Evolutionary conservation across 768 basidiomycete species (phyloP).

Genomic region (Tylopilus balloui): DNA sequence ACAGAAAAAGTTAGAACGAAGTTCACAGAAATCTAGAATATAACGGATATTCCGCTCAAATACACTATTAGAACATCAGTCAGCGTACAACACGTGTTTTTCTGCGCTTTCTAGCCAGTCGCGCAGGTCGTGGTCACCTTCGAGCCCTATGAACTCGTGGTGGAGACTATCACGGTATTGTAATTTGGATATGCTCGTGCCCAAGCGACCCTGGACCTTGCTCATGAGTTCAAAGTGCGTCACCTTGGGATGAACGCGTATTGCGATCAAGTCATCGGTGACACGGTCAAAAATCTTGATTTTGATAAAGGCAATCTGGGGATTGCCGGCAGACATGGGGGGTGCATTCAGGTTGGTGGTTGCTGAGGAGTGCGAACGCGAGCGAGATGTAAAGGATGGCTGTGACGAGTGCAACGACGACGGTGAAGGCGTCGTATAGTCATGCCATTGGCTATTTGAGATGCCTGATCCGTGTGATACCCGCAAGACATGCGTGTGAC

Average conservation of each 20-base stretch:
- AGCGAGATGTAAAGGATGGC: conserved; percentile 48
- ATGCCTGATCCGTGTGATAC: conserved; percentile 29
- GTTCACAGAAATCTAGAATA: conserved; percentile 28
- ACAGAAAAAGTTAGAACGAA: conserved; percentile 17
- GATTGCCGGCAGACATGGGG: conserved; percentile 71
- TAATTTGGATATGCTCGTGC: conserved; percentile 63
- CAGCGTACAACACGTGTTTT: conserved; percentile 80
- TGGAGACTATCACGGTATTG: conserved; percentile 72
- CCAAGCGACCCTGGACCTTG: conserved; percentile 86
- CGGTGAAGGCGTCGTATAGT: conserved; percentile 37
- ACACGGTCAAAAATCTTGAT: conserved; percentile 96
- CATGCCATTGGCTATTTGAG: conserved; percentile 28
- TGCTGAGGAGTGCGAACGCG: conserved; percentile 56
- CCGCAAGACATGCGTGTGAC: conserved; percentile 18
- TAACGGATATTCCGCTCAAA: conserved; percentile 16
- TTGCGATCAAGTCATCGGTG: conserved; percentile 94
- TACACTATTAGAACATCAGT: conserved; percentile 35
- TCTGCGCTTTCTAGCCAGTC: conserved; percentile 76
- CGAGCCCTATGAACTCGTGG: conserved; percentile 59
- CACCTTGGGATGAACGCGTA: conserved; percentile 91
- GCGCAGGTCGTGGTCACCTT: conserved; percentile 58
- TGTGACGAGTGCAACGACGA: conserved; percentile 49
- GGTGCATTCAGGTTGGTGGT: conserved; percentile 54
- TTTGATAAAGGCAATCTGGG: conserved; percentile 88
- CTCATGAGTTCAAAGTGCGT: conserved; percentile 82